A percentile compares a stretch with the other conserved stretches of the same genome.
These are phyloP conservation scores for Clitopilus passeckerianus DNA, from an alignment of 768 basidiomycete species.

Conservation along the genomic window DNA sequence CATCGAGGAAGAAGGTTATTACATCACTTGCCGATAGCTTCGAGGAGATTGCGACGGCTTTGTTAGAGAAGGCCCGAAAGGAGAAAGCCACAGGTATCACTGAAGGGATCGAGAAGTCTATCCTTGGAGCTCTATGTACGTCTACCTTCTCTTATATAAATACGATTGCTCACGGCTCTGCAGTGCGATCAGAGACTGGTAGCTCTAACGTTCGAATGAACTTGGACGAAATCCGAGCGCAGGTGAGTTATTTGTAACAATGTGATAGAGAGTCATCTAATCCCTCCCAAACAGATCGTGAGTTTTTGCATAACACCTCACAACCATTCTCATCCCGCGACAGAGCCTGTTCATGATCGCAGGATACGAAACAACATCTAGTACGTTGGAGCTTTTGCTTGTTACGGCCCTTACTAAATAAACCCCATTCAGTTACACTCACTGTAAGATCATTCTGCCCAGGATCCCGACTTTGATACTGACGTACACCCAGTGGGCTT, in stretches of 20 bases:
- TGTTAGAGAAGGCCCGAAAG: slow-evolving; percentile 28
- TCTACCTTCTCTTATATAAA: background rate
- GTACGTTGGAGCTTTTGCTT: slow-evolving; percentile 17
- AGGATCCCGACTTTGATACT: background rate
- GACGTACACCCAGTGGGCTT: slow-evolving; percentile 38
- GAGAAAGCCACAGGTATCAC: slow-evolving; percentile 21
- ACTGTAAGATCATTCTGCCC: too few species aligned
- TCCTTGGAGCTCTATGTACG: slow-evolving; percentile 31
- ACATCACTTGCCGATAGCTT: slow-evolving; percentile 15
- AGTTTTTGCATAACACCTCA: background rate
- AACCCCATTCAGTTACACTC: background rate
- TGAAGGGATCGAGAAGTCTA: slow-evolving; percentile 29
- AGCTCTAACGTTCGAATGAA: slow-evolving; percentile 18
- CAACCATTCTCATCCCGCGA: background rate
- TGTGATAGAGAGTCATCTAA: slow-evolving; percentile 13
- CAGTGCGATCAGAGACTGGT: slow-evolving; percentile 29
- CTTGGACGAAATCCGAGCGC: slow-evolving; percentile 20
- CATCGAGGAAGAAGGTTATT: slow-evolving; percentile 15
- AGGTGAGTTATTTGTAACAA: slow-evolving; percentile 23
- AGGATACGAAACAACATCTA: slow-evolving; percentile 51
- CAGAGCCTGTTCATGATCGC: slow-evolving; percentile 33
- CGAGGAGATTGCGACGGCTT: slow-evolving; percentile 30
- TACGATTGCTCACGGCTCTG: background rate
- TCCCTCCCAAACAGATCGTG: background rate
- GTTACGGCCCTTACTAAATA: background rate